phyloP scores from a whole-genome alignment of 192 early-diverging fungal genomes.

The Helicostylum pulchrum region DNA sequence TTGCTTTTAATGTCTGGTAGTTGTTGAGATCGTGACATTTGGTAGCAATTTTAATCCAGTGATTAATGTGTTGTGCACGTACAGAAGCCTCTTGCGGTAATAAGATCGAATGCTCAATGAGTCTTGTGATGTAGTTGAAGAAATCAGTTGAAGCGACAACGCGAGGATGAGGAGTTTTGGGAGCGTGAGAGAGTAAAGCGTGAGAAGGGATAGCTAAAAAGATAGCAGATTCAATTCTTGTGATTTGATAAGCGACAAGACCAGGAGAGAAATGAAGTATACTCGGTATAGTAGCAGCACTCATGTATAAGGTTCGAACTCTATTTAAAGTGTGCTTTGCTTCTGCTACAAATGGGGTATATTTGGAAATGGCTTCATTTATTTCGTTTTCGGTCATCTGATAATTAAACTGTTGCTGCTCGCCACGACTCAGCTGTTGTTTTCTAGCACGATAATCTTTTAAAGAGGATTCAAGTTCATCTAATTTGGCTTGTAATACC shows the following conservation, averaged over 20 bases:
- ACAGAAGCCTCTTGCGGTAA: conserved; percentile 48
- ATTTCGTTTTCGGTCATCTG: conserved; percentile 28
- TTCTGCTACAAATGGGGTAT: conserved; percentile 39
- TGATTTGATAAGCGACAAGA: conserved; percentile 60
- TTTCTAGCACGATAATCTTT: conserved; percentile 32
- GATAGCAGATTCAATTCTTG: conserved; percentile 60
- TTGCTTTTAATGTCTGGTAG: conserved; percentile 64
- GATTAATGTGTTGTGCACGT: conserved; percentile 53
- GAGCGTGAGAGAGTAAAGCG: conserved; percentile 56
- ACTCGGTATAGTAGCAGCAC: conserved; percentile 42
- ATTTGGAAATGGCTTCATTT: conserved; percentile 43
- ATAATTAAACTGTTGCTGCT: background rate
- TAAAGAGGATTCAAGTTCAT: conserved; percentile 32
- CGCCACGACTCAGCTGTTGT: conserved; percentile 8
- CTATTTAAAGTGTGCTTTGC: conserved; percentile 45
- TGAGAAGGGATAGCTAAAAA: conserved; percentile 55
- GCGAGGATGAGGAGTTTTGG: conserved; percentile 50
- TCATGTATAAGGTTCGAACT: conserved; percentile 41
- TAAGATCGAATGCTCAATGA: conserved; percentile 66
- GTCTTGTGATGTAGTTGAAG: conserved; percentile 70
- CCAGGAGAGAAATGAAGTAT: conserved; percentile 56
- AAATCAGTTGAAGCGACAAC: conserved; percentile 64
- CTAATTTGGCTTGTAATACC: conserved; percentile 43
- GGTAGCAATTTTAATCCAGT: conserved; percentile 64
- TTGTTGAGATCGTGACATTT: conserved; percentile 57